phyloP scores from a whole-genome alignment of 2,329 filamentous ascomycete species.

The Chalaropsis ovoidea region DNA sequence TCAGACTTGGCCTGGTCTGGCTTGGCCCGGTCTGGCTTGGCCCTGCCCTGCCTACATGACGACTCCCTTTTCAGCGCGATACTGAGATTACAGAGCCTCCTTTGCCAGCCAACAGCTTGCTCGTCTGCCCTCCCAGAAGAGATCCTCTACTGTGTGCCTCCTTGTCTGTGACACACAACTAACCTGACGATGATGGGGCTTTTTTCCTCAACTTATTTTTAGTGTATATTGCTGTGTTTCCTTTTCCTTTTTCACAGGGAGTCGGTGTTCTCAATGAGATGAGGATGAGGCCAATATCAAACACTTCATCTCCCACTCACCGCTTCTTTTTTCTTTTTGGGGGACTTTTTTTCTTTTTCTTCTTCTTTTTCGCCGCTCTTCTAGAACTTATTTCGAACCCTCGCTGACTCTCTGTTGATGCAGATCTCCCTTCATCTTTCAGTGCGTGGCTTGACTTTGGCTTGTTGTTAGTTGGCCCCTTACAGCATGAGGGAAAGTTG shows the following conservation, averaged over 20 bases:
- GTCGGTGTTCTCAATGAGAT: slow-evolving; percentile 14
- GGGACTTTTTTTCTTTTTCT: not conserved
- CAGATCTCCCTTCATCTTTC: not conserved
- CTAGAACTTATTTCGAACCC: slow-evolving; percentile 11
- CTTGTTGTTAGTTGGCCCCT: not conserved
- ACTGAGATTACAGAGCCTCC: not conserved
- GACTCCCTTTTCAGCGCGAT: not conserved
- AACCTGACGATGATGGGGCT: not conserved
- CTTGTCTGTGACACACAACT: not conserved
- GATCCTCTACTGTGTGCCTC: not conserved
- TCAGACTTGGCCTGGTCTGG: not conserved
- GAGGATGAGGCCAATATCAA: slow-evolving; percentile 9
- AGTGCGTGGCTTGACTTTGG: not conserved
- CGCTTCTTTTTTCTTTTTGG: not conserved
- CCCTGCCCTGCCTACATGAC: not conserved
- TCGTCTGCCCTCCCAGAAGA: not conserved
- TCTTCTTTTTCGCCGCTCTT: not conserved
- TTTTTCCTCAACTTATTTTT: not conserved
- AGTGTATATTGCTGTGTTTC: not conserved
- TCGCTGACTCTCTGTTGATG: not conserved
- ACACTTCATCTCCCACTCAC: slow-evolving; percentile 16
- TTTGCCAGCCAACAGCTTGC: not conserved
- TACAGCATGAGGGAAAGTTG: not conserved
- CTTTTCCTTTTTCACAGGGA: not conserved
- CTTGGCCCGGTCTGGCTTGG: too few species aligned